Evolutionary conservation across 768 basidiomycete species (phyloP), one percentile per base, ranked within the genome.

Genomic region (Tulasnella calospora): DNA sequence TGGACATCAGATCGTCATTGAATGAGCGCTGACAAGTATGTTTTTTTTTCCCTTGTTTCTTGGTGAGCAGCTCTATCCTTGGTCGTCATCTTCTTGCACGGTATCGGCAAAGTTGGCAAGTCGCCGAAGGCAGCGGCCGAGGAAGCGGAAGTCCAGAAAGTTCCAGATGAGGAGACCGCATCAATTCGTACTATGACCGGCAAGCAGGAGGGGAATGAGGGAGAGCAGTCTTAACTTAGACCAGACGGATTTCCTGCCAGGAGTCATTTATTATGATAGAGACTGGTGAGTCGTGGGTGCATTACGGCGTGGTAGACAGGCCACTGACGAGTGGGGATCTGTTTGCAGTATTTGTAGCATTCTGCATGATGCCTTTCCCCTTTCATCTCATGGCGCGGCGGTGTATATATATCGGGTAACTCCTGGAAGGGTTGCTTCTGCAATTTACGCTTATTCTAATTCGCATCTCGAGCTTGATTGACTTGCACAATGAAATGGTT

Each of bases 61-160:
- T 74, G n/a, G 6, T 46, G 40, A 17, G 33, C 27, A 74, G 44
- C 46, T 35, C 23, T 76, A 33, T 5, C 40, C 41, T 38, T 57
- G 9, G 78, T 79, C 2, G 30, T 80, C 38, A 40, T 79, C 19
- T 79, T 80, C 67, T 46, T 80, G 10, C 74, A 76, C 33, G 80
- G 76, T 23, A 80, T 80, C 36, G 80, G 80, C 12, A 79, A 75
- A 30, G 79, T 80, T 30, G 80, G 80, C 27, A 40, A 61, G 55
- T 61, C 75, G 47, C 55, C 38, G 17, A 76, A 76, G 40, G 27
- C 75, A 17, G 61, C 38, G 9, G 75, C 47, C 15, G 57, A 7
- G 12, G 33, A 55, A n/a, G 75, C 44, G 51, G 44, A 47, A 74
- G 55, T 36, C 36, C 71, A 72, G 33, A 67, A 67, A 27, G 61